A percentile compares a stretch with the other conserved stretches of the same genome.
Evolutionary conservation across 805 yeast species (phyloP).

Genomic region (Candida jianshihensis): DNA sequence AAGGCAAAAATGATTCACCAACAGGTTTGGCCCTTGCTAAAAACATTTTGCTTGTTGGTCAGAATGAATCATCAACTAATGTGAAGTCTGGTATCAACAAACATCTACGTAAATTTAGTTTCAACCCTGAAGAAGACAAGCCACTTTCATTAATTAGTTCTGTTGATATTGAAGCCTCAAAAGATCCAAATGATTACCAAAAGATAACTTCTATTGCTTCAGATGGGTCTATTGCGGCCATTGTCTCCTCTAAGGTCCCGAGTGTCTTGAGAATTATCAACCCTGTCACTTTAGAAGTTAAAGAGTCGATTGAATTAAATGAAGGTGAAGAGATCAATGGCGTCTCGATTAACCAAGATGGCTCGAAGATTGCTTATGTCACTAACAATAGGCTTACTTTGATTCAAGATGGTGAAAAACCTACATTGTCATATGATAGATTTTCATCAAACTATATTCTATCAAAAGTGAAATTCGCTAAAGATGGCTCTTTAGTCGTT

Average conservation of each 20-base stretch:
- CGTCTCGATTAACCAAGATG: slow-evolving; percentile 59
- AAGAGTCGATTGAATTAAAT: slow-evolving; percentile 44
- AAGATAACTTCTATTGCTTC: slow-evolving; percentile 52
- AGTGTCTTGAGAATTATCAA: slow-evolving; percentile 56
- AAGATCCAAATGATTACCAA: slow-evolving; percentile 44
- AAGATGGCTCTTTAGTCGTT: slow-evolving; percentile 29
- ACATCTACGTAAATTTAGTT: slow-evolving; percentile 58
- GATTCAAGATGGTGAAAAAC: slow-evolving; percentile 8
- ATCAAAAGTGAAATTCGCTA: slow-evolving; percentile 37
- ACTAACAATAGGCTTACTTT: slow-evolving; percentile 42
- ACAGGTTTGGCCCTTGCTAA: slow-evolving; percentile 61
- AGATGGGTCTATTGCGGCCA: slow-evolving; percentile 57
- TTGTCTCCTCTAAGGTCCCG: slow-evolving; percentile 63
- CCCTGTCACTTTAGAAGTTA: slow-evolving; percentile 45
- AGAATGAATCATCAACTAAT: slow-evolving; percentile 59
- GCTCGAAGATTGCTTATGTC: slow-evolving; percentile 55
- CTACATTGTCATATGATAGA: slow-evolving; percentile 8
- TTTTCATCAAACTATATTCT: slow-evolving; percentile 22
- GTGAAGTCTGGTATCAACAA: slow-evolving; percentile 58
- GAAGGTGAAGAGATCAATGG: slow-evolving; percentile 49
- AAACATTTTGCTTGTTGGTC: slow-evolving; percentile 55
- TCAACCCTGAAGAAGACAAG: slow-evolving; percentile 28
- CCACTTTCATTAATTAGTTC: slow-evolving; percentile 59
- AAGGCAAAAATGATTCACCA: slow-evolving; percentile 77
- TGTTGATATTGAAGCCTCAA: slow-evolving; percentile 46